Evolutionary conservation across 106 monocot genomes (phyloP), one percentile per base, ranked within the genome.

Genomic region (Alisma plantagoaquatica): DNA sequence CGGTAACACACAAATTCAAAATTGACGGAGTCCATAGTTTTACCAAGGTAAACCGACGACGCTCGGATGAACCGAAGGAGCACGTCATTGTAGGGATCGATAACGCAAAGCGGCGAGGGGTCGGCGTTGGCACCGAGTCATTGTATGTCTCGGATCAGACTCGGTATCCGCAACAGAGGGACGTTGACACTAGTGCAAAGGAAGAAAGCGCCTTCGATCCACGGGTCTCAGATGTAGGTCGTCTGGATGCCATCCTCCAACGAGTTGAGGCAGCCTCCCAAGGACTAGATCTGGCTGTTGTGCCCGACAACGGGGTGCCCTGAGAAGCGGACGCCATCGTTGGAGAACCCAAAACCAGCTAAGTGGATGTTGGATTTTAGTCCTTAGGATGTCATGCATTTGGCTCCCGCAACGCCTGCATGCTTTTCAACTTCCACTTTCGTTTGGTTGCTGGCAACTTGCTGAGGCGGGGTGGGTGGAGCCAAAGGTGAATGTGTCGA

Each of bases 1-100:
- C 82, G 47, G 33, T 82, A 87, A 29, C 75, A 82, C 1, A 73
- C 70, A 14, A 87, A 28, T 50, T 78, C 83, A 29, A 83, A 78
- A 32, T 83, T 71, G 6, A 74, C 15, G 18, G 38, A 17, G 57
- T 83, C 87, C 2, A 54, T 41, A 0, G 41, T 27, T 41, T 77
- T 75, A 0, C 81, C 87, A 20, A 87, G 21, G 62, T 65, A 72
- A 1, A 77, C 77, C 0, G 68, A 41, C 6, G 81, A 87, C 0
- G 59, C 59, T 55, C 60, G 69, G 2, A 72, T 57, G 49, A 69
- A 86, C 10, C 86, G 59, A 54, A 86, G 46, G 11, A 57, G 74
- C 2, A 81, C 57, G 15, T 79, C 86, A 27, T 60, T 12, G 60
- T 71, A 73, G 23, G 75, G 14, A 49, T 77, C 86, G 10, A 59